A percentile compares a stretch with the other conserved stretches of the same genome.
These are phyloP conservation scores for Solanum bulbocastanum DNA, from an alignment of 257 asterid genomes.

Conservation along the genomic window DNA sequence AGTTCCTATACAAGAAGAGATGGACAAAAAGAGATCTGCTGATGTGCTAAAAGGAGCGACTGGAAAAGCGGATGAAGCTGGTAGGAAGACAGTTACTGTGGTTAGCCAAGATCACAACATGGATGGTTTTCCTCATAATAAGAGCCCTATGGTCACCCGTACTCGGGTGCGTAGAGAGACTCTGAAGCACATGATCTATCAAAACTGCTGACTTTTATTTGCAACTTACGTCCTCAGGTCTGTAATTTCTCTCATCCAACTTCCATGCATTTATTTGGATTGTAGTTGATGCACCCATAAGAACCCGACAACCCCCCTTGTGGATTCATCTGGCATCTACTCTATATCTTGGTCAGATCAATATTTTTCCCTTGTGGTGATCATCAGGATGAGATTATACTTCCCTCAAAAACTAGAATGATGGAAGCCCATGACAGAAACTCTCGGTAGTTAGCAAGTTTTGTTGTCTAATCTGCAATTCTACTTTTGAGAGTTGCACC, in stretches of 20 bases:
- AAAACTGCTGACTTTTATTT: slow-evolving; percentile 9
- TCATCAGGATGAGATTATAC: background rate
- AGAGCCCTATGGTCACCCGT: slow-evolving; percentile 8
- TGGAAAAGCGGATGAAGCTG: background rate
- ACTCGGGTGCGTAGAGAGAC: slow-evolving; percentile 22
- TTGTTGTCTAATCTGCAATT: background rate
- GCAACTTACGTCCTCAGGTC: background rate
- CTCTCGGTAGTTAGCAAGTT: background rate
- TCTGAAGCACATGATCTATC: slow-evolving; percentile 25
- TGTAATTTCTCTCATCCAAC: background rate
- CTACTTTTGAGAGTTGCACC: background rate
- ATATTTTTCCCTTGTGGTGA: background rate
- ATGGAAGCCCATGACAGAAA: background rate
- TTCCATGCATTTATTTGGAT: background rate
- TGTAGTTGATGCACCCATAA: background rate
- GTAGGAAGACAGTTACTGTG: background rate
- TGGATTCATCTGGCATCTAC: background rate
- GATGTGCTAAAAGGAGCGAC: background rate
- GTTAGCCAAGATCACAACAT: background rate
- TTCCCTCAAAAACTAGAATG: background rate
- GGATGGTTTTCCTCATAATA: background rate
- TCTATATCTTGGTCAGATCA: background rate
- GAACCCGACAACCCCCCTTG: background rate
- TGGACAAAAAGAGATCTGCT: background rate
- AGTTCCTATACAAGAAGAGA: background rate